These are phyloP conservation scores for Xylariales sp. DNA, from an alignment of 2,329 filamentous ascomycete genomes.

Conservation along the genomic window DNA sequence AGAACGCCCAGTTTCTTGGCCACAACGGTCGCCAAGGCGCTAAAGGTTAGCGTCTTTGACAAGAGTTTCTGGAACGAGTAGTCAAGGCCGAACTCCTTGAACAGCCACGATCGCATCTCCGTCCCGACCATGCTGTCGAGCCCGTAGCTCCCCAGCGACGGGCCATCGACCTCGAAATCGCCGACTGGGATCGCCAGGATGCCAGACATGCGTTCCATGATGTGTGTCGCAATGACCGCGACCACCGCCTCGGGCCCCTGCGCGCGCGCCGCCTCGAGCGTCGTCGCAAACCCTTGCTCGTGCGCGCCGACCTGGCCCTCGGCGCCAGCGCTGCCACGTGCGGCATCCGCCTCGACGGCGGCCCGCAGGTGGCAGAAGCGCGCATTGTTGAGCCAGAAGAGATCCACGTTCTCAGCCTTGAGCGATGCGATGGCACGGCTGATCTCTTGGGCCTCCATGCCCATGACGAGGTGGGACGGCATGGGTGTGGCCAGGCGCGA, in stretches of 20 bases:
- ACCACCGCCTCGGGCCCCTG: slow-evolving; percentile 30
- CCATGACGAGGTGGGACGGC: slow-evolving; percentile 35
- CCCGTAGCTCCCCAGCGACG: slow-evolving; percentile 49
- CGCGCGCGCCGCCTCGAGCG: slow-evolving; percentile 33
- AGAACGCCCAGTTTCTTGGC: slow-evolving; percentile 26
- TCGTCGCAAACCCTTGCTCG: slow-evolving; percentile 33
- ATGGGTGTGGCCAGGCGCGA: slow-evolving; percentile 7
- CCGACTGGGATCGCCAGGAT: slow-evolving; percentile 42
- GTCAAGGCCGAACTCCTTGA: slow-evolving; percentile 52
- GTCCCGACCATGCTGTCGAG: slow-evolving; percentile 53
- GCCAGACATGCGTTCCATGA: slow-evolving; percentile 40
- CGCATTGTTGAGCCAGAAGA: slow-evolving; percentile 46
- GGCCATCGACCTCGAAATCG: slow-evolving; percentile 38
- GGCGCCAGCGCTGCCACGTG: slow-evolving; percentile 22
- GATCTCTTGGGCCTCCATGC: slow-evolving; percentile 39
- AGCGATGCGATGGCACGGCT: slow-evolving; percentile 30
- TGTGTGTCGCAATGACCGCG: slow-evolving; percentile 27
- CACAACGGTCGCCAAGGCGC: slow-evolving; percentile 33
- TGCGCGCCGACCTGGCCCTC: slow-evolving; percentile 23
- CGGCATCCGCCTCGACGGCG: slow-evolving; percentile 33
- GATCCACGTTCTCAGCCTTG: slow-evolving; percentile 32
- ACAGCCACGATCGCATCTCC: slow-evolving; percentile 53
- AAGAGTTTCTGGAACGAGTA: slow-evolving; percentile 55
- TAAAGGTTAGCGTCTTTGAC: slow-evolving; percentile 46
- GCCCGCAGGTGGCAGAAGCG: slow-evolving; percentile 41